phyloP scores from a whole-genome alignment of 225 moss, liverwort and hornwort species.

The Anthoceros angustus region DNA sequence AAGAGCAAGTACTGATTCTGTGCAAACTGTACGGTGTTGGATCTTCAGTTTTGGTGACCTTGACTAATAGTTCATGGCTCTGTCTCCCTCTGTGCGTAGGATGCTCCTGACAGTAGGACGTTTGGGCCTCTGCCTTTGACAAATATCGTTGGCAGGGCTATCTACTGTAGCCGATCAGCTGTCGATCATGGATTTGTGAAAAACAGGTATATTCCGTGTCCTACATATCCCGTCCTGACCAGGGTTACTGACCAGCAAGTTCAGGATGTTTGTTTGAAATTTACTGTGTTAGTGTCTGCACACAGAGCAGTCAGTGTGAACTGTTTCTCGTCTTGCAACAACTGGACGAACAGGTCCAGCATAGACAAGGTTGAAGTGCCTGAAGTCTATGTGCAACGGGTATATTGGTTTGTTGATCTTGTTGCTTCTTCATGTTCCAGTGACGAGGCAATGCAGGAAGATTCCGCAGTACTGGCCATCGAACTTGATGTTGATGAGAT shows the following conservation, averaged over 20 bases:
- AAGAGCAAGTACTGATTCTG: too few relatives aligned
- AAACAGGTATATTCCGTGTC: conserved; percentile 39
- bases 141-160: conserved; percentile 72
- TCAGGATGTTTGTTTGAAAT: conserved; percentile 8
- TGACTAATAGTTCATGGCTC: too few relatives aligned
- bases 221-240: background rate
- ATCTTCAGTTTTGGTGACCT: too few relatives aligned
- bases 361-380: too few relatives aligned
- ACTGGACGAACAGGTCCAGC: too few relatives aligned
- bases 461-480: conserved; percentile 76
- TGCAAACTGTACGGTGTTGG: too few relatives aligned
- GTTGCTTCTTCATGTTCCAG: conserved; percentile 23
- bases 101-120: conserved; percentile 64
- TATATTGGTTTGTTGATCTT: background rate
- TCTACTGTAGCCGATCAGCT: conserved; percentile 68
- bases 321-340: too few relatives aligned
- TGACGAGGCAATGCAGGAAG: conserved; percentile 71
- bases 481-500: conserved; percentile 87
- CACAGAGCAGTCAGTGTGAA: too few relatives aligned
- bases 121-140: conserved; percentile 72
- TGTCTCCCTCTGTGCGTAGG: conserved; percentile 18
- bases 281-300: too few relatives aligned
- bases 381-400: too few relatives aligned
- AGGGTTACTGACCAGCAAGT: background rate
- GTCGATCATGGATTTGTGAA: conserved; percentile 77